These are phyloP conservation scores for Parachaetomium inaequale DNA, from an alignment of 495 filamentous ascomycete species.

Conservation along the genomic window DNA sequence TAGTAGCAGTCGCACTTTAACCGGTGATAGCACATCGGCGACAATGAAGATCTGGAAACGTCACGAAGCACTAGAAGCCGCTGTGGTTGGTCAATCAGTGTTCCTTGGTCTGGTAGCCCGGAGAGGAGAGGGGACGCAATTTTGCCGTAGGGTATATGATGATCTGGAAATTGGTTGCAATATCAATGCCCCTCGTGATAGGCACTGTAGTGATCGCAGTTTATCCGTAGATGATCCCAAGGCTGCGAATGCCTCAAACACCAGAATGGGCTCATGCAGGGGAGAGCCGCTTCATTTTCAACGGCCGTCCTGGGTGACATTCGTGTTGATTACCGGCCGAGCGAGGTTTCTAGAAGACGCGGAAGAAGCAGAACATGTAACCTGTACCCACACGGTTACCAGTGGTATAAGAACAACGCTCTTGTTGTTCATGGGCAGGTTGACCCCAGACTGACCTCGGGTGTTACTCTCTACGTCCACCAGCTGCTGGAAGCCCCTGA, in stretches of 20 bases:
- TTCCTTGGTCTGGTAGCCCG: background rate
- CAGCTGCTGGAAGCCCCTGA: too few relatives aligned
- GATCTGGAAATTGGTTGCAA: background rate
- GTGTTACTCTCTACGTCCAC: too few relatives aligned
- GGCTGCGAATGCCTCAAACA: background rate
- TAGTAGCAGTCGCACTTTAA: background rate
- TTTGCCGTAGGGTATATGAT: conserved; percentile 5
- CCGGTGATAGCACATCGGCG: background rate
- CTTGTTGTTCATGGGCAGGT: background rate
- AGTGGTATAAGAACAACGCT: background rate
- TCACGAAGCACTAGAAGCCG: background rate
- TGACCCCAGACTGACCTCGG: background rate
- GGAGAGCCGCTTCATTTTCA: background rate
- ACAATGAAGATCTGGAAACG: conserved; percentile 3
- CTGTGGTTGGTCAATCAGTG: background rate
- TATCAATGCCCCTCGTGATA: background rate
- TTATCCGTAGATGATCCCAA: conserved; percentile 4
- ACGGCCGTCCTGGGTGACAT: background rate
- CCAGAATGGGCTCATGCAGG: background rate
- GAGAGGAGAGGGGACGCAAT: background rate
- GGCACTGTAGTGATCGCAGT: background rate
- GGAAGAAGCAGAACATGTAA: background rate
- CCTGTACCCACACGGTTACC: background rate
- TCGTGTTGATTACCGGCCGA: background rate
- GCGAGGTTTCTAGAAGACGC: background rate